A percentile compares a stretch with the other conserved stretches of the same genome.
Evolutionary conservation across 106 monocot genomes (phyloP).

Genomic region (Narthecium ossifragum): DNA sequence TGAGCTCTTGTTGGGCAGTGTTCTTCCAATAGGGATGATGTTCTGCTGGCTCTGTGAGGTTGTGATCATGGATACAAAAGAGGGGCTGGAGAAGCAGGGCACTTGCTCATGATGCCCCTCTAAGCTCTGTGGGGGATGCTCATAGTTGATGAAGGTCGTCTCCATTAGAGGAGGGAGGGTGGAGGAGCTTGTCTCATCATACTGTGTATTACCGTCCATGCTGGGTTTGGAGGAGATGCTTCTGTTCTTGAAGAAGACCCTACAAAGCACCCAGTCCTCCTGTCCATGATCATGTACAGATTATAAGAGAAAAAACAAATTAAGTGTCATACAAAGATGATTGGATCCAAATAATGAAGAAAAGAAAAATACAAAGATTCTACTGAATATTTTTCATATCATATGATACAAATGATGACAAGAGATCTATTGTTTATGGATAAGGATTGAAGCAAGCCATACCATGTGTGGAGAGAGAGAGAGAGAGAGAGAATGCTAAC

Average conservation of each 20-base stretch:
- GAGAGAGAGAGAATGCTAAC: too few relatives aligned
- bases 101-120: conserved; percentile 51
- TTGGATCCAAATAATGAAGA: background rate
- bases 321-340: background rate
- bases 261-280: conserved; percentile 84
- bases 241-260: conserved; percentile 73
- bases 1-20: background rate
- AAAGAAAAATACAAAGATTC: too few relatives aligned
- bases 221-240: conserved; percentile 8
- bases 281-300: conserved; percentile 6
- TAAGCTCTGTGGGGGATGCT: conserved; percentile 15
- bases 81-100: conserved; percentile 82
- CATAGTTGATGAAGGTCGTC: conserved; percentile 37
- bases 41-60: background rate
- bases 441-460: too few relatives aligned
- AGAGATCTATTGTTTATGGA: too few relatives aligned
- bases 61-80: background rate
- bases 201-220: background rate
- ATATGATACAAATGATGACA: too few relatives aligned
- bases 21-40: too few relatives aligned
- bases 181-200: conserved; percentile 34
- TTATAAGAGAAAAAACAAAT: too few relatives aligned
- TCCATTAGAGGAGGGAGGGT: conserved; percentile 61
- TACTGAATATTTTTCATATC: too few relatives aligned
- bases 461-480: too few relatives aligned